Percentiles rank a stretch among this genome's conserved stretches.
Evolutionary conservation across 805 yeast species (phyloP).

Genomic region (Candida ponderosae): DNA sequence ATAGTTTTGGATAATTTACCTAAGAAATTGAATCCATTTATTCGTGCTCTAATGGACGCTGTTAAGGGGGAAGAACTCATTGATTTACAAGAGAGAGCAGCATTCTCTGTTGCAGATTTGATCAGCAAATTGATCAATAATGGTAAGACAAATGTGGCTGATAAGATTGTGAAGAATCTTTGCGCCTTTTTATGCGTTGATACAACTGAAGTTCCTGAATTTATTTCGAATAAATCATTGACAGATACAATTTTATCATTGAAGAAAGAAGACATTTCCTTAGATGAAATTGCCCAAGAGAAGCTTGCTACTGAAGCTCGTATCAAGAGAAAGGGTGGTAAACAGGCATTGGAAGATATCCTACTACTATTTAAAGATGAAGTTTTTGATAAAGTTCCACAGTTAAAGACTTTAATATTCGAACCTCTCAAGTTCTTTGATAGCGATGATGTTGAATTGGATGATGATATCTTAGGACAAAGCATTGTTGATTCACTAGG

Average conservation of each 20-base stretch:
- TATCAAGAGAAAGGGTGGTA: conserved; percentile 80
- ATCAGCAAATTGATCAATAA: conserved; percentile 47
- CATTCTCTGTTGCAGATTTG: conserved; percentile 58
- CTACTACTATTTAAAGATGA: conserved; percentile 42
- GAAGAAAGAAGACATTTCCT: conserved; percentile 62
- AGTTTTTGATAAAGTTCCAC: conserved; percentile 57
- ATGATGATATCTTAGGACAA: conserved; percentile 56
- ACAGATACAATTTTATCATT: conserved; percentile 60
- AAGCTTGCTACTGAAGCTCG: conserved; percentile 64
- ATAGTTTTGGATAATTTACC: conserved; percentile 66
- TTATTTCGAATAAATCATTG: conserved; percentile 50
- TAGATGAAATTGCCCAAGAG: conserved; percentile 53
- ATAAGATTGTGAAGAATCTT: conserved; percentile 81
- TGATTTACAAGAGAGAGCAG: conserved; percentile 64
- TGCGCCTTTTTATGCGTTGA: conserved; percentile 94
- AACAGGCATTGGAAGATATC: conserved; percentile 56
- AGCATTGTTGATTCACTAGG: conserved; percentile 81
- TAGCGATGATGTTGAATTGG: conserved; percentile 20
- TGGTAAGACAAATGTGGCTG: conserved; percentile 69
- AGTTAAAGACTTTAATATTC: conserved; percentile 55
- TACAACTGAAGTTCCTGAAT: conserved; percentile 93
- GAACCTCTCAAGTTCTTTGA: conserved; percentile 46
- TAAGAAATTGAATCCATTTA: conserved; percentile 78
- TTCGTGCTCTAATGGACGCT: conserved; percentile 88
- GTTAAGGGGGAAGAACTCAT: conserved; percentile 66